A percentile compares a stretch with the other conserved stretches of the same genome.
Conservation (phyloP, 148 eudicot species). For the Agrostemma githago region DNA sequence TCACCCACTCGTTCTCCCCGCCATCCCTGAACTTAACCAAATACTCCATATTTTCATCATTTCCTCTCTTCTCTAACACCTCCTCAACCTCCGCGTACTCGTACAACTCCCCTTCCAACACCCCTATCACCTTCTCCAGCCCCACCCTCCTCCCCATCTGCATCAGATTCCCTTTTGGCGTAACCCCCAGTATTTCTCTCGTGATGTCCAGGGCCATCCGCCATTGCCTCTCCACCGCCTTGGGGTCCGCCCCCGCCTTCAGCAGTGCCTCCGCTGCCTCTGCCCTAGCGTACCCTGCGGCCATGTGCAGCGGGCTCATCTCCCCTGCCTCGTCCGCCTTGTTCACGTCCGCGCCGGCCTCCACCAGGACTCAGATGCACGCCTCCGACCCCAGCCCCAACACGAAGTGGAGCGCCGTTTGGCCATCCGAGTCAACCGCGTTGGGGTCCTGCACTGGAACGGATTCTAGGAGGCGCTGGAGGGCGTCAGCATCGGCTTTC, state of each 20-base stretch:
- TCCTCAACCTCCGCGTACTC: slow-evolving; percentile 87
- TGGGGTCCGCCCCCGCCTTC: slow-evolving; percentile 60
- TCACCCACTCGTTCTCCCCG: slow-evolving; percentile 87
- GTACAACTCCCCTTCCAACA: slow-evolving; percentile 57
- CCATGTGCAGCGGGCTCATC: slow-evolving; percentile 90
- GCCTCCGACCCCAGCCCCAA: slow-evolving; percentile 76
- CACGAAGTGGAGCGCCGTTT: slow-evolving; percentile 76
- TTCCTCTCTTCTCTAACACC: slow-evolving; percentile 81
- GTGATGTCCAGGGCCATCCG: slow-evolving; percentile 71
- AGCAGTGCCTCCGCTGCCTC: slow-evolving; percentile 40
- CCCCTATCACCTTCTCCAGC: slow-evolving; percentile 51
- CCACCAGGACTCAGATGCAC: slow-evolving; percentile 46
- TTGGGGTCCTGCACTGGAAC: slow-evolving; percentile 46
- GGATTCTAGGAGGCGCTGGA: slow-evolving; percentile 28
- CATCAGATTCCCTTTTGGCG: slow-evolving; percentile 64
- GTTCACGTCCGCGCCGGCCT: slow-evolving; percentile 58
- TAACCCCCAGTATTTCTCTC: slow-evolving; percentile 43
- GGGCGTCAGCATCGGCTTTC: slow-evolving; percentile 58
- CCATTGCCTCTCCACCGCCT: slow-evolving; percentile 47
- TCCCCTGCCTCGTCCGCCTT: slow-evolving; percentile 39
- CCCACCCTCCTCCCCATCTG: slow-evolving; percentile 74
- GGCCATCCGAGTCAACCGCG: slow-evolving; percentile 78
- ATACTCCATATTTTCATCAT: slow-evolving; percentile 65
- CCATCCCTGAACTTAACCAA: slow-evolving; percentile 85
- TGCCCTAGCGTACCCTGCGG: slow-evolving; percentile 75